phyloP scores from a whole-genome alignment of 129 eudicot species.

The Chrysanthemum lavandulifolium region DNA sequence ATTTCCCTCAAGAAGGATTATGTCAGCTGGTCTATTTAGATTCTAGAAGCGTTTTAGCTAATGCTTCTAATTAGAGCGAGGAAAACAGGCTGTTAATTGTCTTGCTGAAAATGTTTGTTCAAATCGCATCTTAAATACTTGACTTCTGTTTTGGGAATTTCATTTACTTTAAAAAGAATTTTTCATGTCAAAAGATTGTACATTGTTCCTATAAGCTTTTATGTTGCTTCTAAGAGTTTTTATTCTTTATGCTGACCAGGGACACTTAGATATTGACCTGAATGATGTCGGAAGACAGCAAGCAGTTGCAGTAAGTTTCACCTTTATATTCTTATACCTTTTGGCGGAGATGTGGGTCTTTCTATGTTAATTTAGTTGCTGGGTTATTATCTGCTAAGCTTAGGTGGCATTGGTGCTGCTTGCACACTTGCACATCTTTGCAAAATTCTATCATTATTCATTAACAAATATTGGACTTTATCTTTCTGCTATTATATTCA shows the following conservation, averaged over 20 bases:
- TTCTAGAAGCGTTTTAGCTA: not conserved
- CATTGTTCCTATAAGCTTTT: slow-evolving; percentile 5
- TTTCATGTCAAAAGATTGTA: slow-evolving; percentile 10
- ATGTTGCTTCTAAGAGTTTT: slow-evolving; percentile 14
- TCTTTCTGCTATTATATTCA: slow-evolving; percentile 6
- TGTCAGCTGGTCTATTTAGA: not conserved
- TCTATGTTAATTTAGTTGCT: too few species aligned
- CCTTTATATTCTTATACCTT: not conserved
- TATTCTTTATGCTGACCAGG: slow-evolving; percentile 46
- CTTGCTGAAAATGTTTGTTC: slow-evolving; percentile 1
- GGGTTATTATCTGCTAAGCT: too few species aligned
- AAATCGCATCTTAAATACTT: slow-evolving; percentile 2
- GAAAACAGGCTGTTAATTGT: not conserved
- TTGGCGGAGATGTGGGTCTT: not conserved
- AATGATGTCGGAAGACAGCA: slow-evolving; percentile 89
- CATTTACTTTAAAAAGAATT: not conserved
- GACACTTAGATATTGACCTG: slow-evolving; percentile 81
- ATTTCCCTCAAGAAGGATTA: too few species aligned
- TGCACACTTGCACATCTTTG: too few species aligned
- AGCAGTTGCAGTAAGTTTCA: slow-evolving; percentile 68
- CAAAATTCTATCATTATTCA: too few species aligned
- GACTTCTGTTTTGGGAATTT: slow-evolving; percentile 13
- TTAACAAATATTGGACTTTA: slow-evolving; percentile 2
- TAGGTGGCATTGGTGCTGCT: too few species aligned
- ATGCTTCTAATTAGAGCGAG: not conserved